Evolutionary conservation across 106 monocot species (phyloP), one percentile per base, ranked within the genome.

Genomic region (Dioscorea alata): DNA sequence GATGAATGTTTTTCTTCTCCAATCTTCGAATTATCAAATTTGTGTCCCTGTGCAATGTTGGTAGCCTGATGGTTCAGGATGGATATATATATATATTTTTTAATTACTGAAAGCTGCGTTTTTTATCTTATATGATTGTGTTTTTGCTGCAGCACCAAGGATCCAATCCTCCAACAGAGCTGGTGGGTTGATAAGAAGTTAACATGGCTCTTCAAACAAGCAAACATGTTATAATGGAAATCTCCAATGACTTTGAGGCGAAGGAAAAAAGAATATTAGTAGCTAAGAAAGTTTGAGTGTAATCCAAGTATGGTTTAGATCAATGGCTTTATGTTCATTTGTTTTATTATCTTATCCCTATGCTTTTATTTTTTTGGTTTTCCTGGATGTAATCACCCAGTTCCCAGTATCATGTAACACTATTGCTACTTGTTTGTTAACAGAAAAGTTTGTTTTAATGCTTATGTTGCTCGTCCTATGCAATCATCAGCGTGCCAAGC

Each of bases 91-190:
- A 7, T 42, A 10, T 8, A n/a, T 42, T 42, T 42, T 61, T 61
- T 23, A 28, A 28, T 28, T 61, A 28, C 1, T 63, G 51, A 8
- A 20, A 19, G 31, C 12, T 33, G 19, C 49, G 10, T 65, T 2
- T 16, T 65, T 18, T 20, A 8, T 65, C 21, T 32, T 22, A 20
- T 19, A 13, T 65, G 42, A 17, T 48, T 42, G 22, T 49, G 9
- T 48, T 23, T 71, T 62, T 49, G n/a, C 4, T 78, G 72, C 72
- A 73, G 78, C 61, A 57, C 72, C 72, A 25, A 78, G 73, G 48
- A 54, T 68, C 65, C 78, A 61, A 57, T 63, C 67, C 13, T 59
- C 57, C 0, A 50, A 35, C 20, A 62, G 49, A 33, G 21, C 66
- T 13, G 0, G 21, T 31, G 67, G 70, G 24, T 17, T 61, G 14